These are phyloP conservation scores for Dactylorhiza incarnata DNA, from an alignment of 106 monocot species.

Conservation along the genomic window DNA sequence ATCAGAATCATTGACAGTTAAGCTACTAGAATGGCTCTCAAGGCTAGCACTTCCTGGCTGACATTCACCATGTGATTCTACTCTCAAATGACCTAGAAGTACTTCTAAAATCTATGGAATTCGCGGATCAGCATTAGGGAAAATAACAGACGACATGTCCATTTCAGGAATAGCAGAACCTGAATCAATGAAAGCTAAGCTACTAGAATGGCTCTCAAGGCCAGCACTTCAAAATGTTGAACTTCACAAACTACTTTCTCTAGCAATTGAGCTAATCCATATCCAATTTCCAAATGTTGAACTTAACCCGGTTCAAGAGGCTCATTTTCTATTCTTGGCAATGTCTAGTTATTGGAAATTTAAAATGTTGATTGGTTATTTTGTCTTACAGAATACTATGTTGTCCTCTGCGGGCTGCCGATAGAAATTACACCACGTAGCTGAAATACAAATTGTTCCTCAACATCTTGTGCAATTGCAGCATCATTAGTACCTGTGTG, in stretches of 20 bases:
- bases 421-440: conserved; percentile 21
- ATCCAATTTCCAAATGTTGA: conserved; percentile 14
- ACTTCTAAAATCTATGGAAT: conserved; percentile 29
- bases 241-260: conserved; percentile 10
- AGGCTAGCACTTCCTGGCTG: conserved; percentile 13
- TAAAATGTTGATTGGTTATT: conserved; percentile 12
- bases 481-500: conserved; percentile 41
- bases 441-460: conserved; percentile 56
- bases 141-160: conserved; percentile 6
- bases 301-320: conserved; percentile 16
- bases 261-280: conserved; percentile 1
- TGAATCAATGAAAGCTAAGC: conserved; percentile 6
- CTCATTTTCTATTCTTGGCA: conserved; percentile 13
- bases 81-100: conserved; percentile 9
- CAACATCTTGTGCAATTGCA: conserved; percentile 65
- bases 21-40: conserved; percentile 38
- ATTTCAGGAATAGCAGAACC: conserved; percentile 19
- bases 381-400: conserved; percentile 16
- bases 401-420: conserved; percentile 17
- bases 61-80: conserved; percentile 14
- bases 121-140: conserved; percentile 18
- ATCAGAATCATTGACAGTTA: conserved; percentile 38
- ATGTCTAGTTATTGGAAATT: conserved; percentile 12
- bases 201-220: no score
- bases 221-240: no score